Conservation (phyloP, 208 protist genomes). For the Trypanosoma lewisi region DNA sequence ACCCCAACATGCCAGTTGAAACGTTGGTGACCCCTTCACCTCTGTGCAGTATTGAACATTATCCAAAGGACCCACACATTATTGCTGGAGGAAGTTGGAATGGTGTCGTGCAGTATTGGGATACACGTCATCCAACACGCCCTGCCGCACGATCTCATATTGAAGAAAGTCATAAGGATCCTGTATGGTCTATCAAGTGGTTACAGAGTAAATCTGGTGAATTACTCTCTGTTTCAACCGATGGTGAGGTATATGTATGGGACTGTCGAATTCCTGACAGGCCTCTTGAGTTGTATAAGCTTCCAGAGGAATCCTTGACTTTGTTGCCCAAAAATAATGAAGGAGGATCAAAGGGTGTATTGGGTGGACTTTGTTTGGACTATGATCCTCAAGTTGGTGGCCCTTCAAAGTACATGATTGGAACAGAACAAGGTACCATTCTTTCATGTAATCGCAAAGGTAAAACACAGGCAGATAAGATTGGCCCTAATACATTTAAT, state of each 20-base stretch:
- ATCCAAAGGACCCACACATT: constrained; percentile 94
- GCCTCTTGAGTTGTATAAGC: constrained; percentile 84
- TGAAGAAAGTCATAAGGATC: constrained; percentile 96
- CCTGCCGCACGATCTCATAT: constrained; percentile 87
- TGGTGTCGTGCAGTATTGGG: constrained; percentile 95
- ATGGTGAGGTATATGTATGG: constrained; percentile 95
- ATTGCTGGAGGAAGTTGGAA: constrained; percentile 97
- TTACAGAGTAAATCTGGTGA: constrained; percentile 96
- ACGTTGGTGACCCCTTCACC: constrained; percentile 93
- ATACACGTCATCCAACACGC: constrained; percentile 91
- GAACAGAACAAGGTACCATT: constrained; percentile 95
- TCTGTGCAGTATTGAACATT: constrained; percentile 95
- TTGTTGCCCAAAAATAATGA: constrained; percentile 91
- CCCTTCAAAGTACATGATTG: constrained; percentile 96
- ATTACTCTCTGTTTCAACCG: constrained; percentile 93
- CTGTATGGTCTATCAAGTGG: constrained; percentile 96
- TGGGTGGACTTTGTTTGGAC: constrained; percentile 93
- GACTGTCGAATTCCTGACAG: constrained; percentile 93
- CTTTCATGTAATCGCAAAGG: constrained; percentile 94
- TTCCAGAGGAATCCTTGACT: constrained; percentile 78
- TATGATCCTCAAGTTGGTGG: constrained; percentile 94
- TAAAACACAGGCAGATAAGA: constrained; percentile 92
- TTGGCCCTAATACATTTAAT: constrained; percentile 92
- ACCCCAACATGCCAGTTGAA: constrained; percentile 94
- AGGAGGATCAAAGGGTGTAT: constrained; percentile 77